Percentiles rank a stretch among this genome's conserved stretches.
phyloP scores from a whole-genome alignment of 495 filamentous ascomycete genomes.

The Penicillium longicatenatum region DNA sequence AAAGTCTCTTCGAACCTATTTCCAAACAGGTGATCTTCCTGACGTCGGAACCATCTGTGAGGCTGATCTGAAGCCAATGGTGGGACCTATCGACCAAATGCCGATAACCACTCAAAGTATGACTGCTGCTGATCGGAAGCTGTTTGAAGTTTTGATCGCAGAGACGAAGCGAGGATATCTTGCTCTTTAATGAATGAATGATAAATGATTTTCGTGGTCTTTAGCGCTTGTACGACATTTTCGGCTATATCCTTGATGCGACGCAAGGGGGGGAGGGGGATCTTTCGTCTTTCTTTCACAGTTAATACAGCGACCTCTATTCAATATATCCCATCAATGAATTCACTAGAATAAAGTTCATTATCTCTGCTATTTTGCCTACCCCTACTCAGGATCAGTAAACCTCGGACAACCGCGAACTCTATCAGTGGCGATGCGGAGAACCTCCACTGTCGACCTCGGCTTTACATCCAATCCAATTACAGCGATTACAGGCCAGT shows the following conservation, averaged over 20 bases:
- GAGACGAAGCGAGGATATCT: constrained; percentile 19
- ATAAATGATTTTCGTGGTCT: not conserved
- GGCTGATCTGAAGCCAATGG: constrained; percentile 34
- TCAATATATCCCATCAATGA: not conserved
- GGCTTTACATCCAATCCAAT: constrained; percentile 4
- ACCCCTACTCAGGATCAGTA: not conserved
- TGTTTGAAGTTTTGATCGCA: constrained; percentile 26
- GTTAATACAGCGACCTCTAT: not conserved
- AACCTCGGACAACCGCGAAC: not conserved
- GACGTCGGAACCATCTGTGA: constrained; percentile 43
- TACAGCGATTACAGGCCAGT: not conserved
- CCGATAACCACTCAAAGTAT: constrained; percentile 3
- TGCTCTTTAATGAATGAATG: constrained; percentile 3
- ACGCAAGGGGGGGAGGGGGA: not conserved
- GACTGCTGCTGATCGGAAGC: constrained; percentile 18
- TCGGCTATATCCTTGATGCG: not conserved
- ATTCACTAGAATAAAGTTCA: not conserved
- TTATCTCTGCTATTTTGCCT: not conserved
- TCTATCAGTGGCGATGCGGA: not conserved
- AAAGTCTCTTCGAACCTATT: constrained; percentile 46
- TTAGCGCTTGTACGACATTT: not conserved
- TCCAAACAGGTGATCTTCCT: constrained; percentile 50
- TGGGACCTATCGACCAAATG: constrained; percentile 16
- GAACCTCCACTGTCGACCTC: not conserved
- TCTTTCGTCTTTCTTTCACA: not conserved